These are phyloP conservation scores for Phytopythium mirpurense DNA, from an alignment of 352 stramenopile species.

Conservation along the genomic window DNA sequence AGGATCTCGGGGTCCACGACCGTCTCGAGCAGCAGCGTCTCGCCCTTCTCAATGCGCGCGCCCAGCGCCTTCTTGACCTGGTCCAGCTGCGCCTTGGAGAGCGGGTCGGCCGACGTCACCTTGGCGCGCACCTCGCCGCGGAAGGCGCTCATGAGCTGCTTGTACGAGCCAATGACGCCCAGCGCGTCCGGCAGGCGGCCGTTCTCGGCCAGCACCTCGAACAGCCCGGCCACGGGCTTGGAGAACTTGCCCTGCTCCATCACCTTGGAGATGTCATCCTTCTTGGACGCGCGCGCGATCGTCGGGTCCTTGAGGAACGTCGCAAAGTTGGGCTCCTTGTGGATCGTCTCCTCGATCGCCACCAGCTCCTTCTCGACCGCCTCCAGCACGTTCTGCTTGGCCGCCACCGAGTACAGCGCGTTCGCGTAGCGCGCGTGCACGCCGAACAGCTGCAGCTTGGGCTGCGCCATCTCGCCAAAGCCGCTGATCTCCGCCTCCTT, in stretches of 20 bases:
- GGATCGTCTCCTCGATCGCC: conserved; percentile 72
- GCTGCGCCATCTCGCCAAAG: conserved; percentile 80
- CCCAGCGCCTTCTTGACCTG: conserved; percentile 92
- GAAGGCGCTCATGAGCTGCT: conserved; percentile 95
- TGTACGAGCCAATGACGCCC: conserved; percentile 87
- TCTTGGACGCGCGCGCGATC: conserved; percentile 92
- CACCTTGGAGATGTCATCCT: conserved; percentile 89
- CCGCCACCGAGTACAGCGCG: conserved; percentile 94
- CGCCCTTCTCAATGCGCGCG: conserved; percentile 79
- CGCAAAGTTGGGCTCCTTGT: conserved; percentile 86
- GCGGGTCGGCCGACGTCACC: conserved; percentile 93
- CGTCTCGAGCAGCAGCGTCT: conserved; percentile 90
- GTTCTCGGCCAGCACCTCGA: conserved; percentile 96
- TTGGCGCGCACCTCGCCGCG: conserved; percentile 94
- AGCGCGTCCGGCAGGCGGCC: conserved; percentile 88
- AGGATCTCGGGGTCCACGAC: conserved; percentile 94
- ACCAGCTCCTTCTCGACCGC: conserved; percentile 89
- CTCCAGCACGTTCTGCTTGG: conserved; percentile 80
- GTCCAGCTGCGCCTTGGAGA: conserved; percentile 91
- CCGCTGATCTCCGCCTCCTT: conserved; percentile 64
- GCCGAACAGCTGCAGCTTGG: conserved; percentile 95
- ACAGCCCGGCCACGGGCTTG: conserved; percentile 93
- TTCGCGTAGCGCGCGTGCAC: conserved; percentile 96
- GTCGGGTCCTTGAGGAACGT: conserved; percentile 96
- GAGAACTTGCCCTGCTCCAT: conserved; percentile 91